These are phyloP conservation scores for Calonectria multiphialidica DNA, from an alignment of 2,329 filamentous ascomycete species.

Conservation along the genomic window DNA sequence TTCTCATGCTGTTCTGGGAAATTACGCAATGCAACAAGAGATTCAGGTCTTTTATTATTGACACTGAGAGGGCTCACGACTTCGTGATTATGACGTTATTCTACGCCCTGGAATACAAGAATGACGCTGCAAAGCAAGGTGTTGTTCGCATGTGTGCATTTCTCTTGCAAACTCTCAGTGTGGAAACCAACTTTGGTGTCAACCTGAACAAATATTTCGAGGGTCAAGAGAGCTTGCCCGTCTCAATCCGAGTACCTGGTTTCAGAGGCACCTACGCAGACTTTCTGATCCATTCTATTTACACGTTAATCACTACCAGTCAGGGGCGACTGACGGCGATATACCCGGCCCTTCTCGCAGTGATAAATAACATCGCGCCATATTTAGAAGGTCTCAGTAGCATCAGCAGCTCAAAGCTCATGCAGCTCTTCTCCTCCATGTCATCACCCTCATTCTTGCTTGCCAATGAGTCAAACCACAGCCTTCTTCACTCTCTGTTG, in stretches of 20 bases:
- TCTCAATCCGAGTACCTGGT: slow-evolving; percentile 82
- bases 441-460: slow-evolving; percentile 92
- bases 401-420: slow-evolving; percentile 81
- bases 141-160: slow-evolving; percentile 98
- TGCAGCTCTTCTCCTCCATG: slow-evolving; percentile 93
- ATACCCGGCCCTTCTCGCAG: slow-evolving; percentile 90
- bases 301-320: slow-evolving; percentile 89
- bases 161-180: slow-evolving; percentile 92
- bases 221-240: slow-evolving; percentile 87
- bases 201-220: slow-evolving; percentile 92
- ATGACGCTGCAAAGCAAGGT: slow-evolving; percentile 88
- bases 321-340: slow-evolving; percentile 92
- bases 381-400: slow-evolving; percentile 83
- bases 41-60: slow-evolving; percentile 96
- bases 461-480: slow-evolving; percentile 92
- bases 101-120: slow-evolving; percentile 91
- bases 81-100: slow-evolving; percentile 92
- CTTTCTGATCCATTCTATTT: slow-evolving; percentile 95
- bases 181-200: slow-evolving; percentile 89
- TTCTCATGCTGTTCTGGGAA: slow-evolving; percentile 98
- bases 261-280: slow-evolving; percentile 95
- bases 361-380: slow-evolving; percentile 93
- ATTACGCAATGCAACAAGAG: slow-evolving; percentile 96
- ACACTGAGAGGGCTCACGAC: slow-evolving; percentile 92
- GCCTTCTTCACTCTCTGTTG: slow-evolving; percentile 82